Percentiles rank a stretch among this genome's conserved stretches.
Evolutionary conservation across 2,329 filamentous ascomycete genomes (phyloP).

Genomic region (Elsinoe necatrix): DNA sequence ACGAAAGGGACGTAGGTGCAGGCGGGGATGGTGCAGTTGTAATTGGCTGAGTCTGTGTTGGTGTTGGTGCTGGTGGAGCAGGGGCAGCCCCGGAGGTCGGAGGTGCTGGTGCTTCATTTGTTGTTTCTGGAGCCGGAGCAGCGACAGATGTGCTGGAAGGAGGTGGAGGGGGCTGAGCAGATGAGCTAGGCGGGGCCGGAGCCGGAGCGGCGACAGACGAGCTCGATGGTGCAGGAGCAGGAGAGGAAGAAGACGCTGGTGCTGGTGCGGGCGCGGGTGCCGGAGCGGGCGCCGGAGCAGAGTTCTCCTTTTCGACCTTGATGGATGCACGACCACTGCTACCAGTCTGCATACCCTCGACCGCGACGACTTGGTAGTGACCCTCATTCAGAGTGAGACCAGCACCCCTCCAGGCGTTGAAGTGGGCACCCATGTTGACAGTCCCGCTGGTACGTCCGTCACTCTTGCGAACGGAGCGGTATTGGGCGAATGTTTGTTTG

Average conservation of each 20-base stretch:
- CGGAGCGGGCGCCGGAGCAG: neutral
- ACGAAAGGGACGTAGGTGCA: neutral
- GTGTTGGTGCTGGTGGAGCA: neutral
- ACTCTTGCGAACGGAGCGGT: conserved; percentile 34
- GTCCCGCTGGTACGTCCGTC: conserved; percentile 26
- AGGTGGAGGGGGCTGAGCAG: neutral
- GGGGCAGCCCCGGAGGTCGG: neutral
- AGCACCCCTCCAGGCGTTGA: conserved; percentile 22
- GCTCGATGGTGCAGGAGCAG: neutral
- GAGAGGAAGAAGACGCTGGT: neutral
- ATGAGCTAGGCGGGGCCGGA: neutral
- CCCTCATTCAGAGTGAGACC: conserved; percentile 25
- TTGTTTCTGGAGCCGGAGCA: neutral
- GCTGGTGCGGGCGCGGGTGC: neutral
- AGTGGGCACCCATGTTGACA: conserved; percentile 25
- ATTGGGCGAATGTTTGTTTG: conserved; percentile 37
- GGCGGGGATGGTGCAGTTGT: neutral
- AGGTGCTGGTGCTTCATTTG: neutral
- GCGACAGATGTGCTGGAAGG: neutral
- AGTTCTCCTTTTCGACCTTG: neutral
- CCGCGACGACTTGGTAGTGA: conserved; percentile 25
- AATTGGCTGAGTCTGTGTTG: neutral
- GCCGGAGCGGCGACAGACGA: neutral
- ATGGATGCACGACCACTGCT: conserved; percentile 17
- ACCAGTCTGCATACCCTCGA: conserved; percentile 20